Evolutionary conservation across 345 rosid genomes (phyloP), one percentile per base, ranked within the genome.

Genomic region (Brassica carinata): DNA sequence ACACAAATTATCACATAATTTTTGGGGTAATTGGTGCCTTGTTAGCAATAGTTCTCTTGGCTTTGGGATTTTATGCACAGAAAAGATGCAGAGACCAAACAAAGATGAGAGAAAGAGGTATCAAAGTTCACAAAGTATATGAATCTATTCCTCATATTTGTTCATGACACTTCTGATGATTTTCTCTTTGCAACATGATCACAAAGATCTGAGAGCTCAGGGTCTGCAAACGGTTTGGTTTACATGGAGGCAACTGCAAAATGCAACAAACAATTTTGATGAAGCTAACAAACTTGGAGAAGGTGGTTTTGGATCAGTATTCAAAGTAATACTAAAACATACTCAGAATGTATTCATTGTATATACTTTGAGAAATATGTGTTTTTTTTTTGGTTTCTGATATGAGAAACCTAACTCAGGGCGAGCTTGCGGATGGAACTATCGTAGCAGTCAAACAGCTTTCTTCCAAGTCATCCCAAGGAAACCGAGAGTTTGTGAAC

Each of bases 381-480:
- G 14, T 8, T 17, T 4, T 31, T 13, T 29, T 64, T 23, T 62
- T 23, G 26, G 68, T 64, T 30, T 7, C 13, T 66, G 29, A 66
- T 17, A 34, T 17, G 29, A 18, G 51, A 69, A 13, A 29, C 51
- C 2, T 61, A 14, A 62, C 64, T 59, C 51, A 66, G 70, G 70
- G 82, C 1, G 30, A 68, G 69, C 8, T 81, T 1, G 15, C 38
- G 0, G 80, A 75, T 77, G 87, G 87, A 1, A 77, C 75, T 7
- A 1, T 69, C 2, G 63, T 85, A 68, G 89, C 89, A 36, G 83
- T 86, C 3, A 85, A 86, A 71, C 71, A 78, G 38, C 86, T 85
- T 57, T 84, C 89, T 62, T 70, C 89, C 3, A 79, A 73, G 64
- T 85, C 89, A 26, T 40, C 63, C 10, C 89, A 87, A 69, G 89